Evolutionary conservation across 805 yeast genomes (phyloP).

Genomic region (Hanseniaspora pseudoguilliermondii): DNA sequence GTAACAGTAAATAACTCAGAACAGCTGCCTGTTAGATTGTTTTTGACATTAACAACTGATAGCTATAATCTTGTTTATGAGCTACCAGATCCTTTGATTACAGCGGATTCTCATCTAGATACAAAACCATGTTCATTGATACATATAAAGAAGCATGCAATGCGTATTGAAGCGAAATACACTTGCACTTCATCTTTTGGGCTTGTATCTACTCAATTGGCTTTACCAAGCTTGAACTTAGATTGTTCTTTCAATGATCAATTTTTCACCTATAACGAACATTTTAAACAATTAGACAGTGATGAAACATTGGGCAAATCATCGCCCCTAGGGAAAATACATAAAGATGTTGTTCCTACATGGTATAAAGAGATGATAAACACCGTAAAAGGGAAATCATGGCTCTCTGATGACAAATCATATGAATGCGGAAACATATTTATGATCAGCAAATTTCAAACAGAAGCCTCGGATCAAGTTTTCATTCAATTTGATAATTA

Average conservation of each 20-base stretch:
- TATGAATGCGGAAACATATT: neutral
- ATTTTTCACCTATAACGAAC: neutral
- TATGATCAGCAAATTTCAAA: neutral
- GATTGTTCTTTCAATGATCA: neutral
- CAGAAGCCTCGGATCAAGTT: neutral
- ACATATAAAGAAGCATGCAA: neutral
- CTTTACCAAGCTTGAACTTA: neutral
- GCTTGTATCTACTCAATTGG: neutral
- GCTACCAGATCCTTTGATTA: neutral
- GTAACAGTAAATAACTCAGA: neutral
- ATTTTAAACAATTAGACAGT: neutral
- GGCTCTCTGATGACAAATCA: neutral
- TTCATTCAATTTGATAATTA: neutral
- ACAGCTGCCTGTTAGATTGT: neutral
- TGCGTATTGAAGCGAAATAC: neutral
- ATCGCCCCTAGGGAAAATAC: neutral
- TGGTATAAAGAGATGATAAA: neutral
- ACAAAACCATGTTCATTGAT: neutral
- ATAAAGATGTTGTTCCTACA: neutral
- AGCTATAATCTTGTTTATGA: neutral
- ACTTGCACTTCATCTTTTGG: neutral
- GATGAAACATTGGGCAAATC: neutral
- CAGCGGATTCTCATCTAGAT: neutral
- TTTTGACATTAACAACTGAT: neutral
- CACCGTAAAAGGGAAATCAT: neutral